Conservation (phyloP, 371 early-diverging fungal genomes). For the Mortierella sp. region DNA sequence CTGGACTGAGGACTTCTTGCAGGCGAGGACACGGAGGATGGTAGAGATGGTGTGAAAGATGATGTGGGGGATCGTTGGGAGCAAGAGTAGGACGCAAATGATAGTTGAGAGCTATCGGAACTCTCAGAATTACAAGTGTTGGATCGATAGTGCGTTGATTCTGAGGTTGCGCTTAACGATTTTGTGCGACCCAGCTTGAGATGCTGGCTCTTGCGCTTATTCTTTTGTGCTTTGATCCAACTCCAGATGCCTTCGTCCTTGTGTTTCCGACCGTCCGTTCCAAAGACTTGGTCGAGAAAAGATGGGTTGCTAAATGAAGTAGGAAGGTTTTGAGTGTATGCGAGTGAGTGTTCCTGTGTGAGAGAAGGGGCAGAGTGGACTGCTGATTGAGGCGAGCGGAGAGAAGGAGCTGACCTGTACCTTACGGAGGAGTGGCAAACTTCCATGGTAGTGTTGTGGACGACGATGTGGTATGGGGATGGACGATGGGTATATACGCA, state of each 20-base stretch:
- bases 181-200: constrained; percentile 4
- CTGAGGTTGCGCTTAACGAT: not conserved
- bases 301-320: constrained; percentile 25
- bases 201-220: constrained; percentile 11
- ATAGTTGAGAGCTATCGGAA: not conserved
- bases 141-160: not conserved
- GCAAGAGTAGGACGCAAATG: constrained; percentile 3
- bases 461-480: not conserved
- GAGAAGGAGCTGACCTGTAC: not conserved
- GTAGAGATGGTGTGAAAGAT: constrained; percentile 22
- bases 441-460: not conserved
- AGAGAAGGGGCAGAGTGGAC: not conserved
- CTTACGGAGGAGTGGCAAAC: constrained; percentile 2
- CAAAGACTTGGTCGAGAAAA: constrained; percentile 42
- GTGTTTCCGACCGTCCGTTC: constrained; percentile 42
- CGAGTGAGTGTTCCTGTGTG: constrained; percentile 6
- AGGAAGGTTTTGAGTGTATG: not conserved
- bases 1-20: not conserved
- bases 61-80: constrained; percentile 21
- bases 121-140: not conserved
- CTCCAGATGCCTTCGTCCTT: constrained; percentile 48
- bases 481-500: not conserved
- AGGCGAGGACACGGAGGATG: not conserved
- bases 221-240: constrained; percentile 36
- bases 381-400: not conserved